Evolutionary conservation across 305 asterid species (phyloP).

Genomic region (Solanum hybrid): DNA sequence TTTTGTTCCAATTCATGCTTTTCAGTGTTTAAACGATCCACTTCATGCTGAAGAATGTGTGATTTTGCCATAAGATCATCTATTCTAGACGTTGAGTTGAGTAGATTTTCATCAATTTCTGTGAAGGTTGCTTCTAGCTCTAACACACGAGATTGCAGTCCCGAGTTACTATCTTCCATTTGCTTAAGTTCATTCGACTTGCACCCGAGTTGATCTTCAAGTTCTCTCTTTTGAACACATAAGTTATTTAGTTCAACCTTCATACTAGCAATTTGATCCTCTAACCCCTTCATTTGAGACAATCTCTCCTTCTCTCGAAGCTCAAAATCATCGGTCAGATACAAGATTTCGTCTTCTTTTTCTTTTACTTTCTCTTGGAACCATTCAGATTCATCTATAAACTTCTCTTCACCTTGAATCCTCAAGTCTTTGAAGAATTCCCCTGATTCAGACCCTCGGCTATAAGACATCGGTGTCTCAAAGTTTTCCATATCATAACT

Average conservation of each 20-base stretch:
- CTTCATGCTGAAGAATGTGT: constrained; percentile 6
- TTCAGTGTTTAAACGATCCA: constrained; percentile 12
- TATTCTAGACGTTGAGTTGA: constrained; percentile 11
- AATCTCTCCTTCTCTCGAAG: constrained; percentile 5
- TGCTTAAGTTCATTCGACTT: constrained; percentile 18
- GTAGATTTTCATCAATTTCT: constrained; percentile 19
- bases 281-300: constrained; percentile 19
- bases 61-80: constrained; percentile 7
- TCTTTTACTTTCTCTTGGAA: constrained; percentile 14
- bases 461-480: constrained; percentile 6
- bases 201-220: constrained; percentile 30
- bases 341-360: constrained; percentile 16
- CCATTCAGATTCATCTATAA: constrained; percentile 6
- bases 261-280: constrained; percentile 13
- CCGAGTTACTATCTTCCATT: constrained; percentile 26
- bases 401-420: constrained; percentile 24
- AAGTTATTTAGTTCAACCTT: constrained; percentile 23
- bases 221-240: constrained; percentile 9
- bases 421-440: constrained; percentile 27
- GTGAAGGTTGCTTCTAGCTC: constrained; percentile 15
- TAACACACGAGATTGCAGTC: constrained; percentile 22
- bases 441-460: constrained; percentile 11
- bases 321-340: constrained; percentile 10
- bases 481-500: not conserved
- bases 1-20: constrained; percentile 26